These are phyloP conservation scores for Leavenworthia alabamica DNA, from an alignment of 345 rosid genomes.

Conservation along the genomic window DNA sequence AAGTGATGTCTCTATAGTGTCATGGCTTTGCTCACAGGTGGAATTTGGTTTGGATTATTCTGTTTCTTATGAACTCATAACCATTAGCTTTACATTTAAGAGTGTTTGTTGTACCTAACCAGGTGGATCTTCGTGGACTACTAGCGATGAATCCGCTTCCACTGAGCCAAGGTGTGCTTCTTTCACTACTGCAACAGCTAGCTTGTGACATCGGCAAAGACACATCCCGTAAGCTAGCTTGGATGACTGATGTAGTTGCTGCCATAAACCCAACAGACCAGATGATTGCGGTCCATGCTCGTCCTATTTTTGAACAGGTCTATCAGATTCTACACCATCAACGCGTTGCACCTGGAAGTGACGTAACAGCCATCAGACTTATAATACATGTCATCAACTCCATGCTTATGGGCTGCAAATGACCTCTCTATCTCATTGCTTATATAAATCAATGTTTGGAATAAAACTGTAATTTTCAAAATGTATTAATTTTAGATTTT, in stretches of 20 bases:
- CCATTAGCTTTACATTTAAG: background rate
- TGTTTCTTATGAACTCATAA: background rate
- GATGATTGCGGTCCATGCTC: constrained; percentile 47
- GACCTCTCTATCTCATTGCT: constrained; percentile 22
- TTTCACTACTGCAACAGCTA: constrained; percentile 78
- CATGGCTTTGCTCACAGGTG: constrained; percentile 94
- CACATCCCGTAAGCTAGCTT: constrained; percentile 48
- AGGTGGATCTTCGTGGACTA: constrained; percentile 67
- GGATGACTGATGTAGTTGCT: constrained; percentile 79
- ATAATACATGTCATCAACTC: constrained; percentile 72
- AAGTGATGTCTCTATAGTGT: constrained; percentile 70
- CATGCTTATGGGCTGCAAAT: constrained; percentile 50
- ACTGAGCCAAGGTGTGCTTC: constrained; percentile 82
- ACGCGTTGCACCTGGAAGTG: constrained; percentile 44
- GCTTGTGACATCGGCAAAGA: constrained; percentile 70
- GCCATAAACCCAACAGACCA: constrained; percentile 74
- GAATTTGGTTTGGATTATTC: background rate
- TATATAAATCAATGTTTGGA: constrained; percentile 25
- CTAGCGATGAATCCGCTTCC: constrained; percentile 53
- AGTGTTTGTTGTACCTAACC: background rate
- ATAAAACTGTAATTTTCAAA: too few species aligned
- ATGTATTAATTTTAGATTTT: too few species aligned
- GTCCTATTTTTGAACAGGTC: constrained; percentile 75
- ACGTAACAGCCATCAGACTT: constrained; percentile 47
- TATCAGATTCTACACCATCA: constrained; percentile 53